Percentiles rank a stretch among this genome's conserved stretches.
These are phyloP conservation scores for Xerophyta viscosa DNA, from an alignment of 106 monocot genomes.

Conservation along the genomic window DNA sequence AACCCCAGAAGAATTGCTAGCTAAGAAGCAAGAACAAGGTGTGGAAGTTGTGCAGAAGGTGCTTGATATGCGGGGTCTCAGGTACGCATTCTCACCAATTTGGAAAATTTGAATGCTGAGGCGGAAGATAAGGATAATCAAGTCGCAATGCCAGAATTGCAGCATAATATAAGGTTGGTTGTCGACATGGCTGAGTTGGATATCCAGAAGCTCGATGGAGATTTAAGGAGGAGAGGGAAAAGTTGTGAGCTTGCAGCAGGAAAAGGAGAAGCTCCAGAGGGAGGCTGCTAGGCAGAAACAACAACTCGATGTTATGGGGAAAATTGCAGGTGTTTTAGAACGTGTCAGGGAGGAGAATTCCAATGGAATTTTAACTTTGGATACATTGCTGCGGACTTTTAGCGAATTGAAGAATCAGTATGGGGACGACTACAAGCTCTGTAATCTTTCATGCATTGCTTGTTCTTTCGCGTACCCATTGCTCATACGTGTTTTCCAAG, in stretches of 20 bases:
- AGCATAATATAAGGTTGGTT: conserved; percentile 77
- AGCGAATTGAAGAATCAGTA: conserved; percentile 42
- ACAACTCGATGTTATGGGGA: conserved; percentile 73
- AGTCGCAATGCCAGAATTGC: conserved; percentile 90
- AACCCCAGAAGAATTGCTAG: conserved; percentile 76
- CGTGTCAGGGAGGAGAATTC: conserved; percentile 37
- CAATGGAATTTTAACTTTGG: conserved; percentile 49
- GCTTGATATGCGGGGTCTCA: conserved; percentile 95
- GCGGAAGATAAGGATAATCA: conserved; percentile 63
- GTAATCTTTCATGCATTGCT: conserved; percentile 60
- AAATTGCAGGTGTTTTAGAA: conserved; percentile 38
- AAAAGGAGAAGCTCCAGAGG: conserved; percentile 63
- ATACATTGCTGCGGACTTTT: conserved; percentile 54
- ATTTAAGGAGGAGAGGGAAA: conserved; percentile 72
- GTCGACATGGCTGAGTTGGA: conserved; percentile 71
- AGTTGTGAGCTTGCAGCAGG: conserved; percentile 59
- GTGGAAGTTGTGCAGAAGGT: conserved; percentile 74
- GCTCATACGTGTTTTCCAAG: conserved; percentile 68
- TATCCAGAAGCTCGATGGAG: conserved; percentile 66
- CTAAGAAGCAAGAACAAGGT: conserved; percentile 67
- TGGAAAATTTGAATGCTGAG: conserved; percentile 86
- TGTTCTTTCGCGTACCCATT: conserved; percentile 73
- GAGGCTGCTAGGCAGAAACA: conserved; percentile 53
- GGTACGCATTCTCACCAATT: conserved; percentile 57
- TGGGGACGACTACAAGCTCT: conserved; percentile 77